Evolutionary conservation across 2,329 filamentous ascomycete genomes (phyloP).

Genomic region (Curvularia sp.): DNA sequence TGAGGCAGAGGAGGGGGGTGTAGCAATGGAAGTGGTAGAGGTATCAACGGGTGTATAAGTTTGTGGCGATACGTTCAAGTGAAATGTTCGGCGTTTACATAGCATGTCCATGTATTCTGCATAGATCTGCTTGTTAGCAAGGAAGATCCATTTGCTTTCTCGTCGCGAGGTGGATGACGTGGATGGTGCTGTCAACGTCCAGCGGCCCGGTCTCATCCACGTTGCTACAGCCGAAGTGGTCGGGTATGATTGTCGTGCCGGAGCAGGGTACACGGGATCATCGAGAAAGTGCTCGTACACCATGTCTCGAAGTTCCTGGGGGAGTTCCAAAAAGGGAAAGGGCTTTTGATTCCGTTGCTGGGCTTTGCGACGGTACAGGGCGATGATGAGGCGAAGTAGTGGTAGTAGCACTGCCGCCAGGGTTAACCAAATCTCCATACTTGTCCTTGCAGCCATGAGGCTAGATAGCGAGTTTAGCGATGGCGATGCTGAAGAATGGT

Average conservation of each 20-base stretch:
- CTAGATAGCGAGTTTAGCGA: background rate
- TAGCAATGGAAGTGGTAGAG: background rate
- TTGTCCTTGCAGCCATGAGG: background rate
- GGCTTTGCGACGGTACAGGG: conserved; percentile 30
- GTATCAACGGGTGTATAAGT: conserved; percentile 32
- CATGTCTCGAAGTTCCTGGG: conserved; percentile 44
- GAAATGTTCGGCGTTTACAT: conserved; percentile 41
- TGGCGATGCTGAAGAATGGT: background rate
- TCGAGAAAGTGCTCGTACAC: conserved; percentile 43
- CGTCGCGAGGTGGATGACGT: conserved; percentile 1
- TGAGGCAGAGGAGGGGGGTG: background rate
- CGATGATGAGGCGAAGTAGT: conserved; percentile 17
- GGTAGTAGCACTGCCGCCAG: conserved; percentile 22
- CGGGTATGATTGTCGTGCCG: conserved; percentile 18
- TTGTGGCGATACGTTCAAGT: conserved; percentile 41
- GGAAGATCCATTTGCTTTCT: conserved; percentile 36
- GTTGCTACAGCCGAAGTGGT: conserved; percentile 14
- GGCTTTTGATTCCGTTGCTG: conserved; percentile 25
- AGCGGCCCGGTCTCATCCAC: conserved; percentile 28
- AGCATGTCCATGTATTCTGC: conserved; percentile 46
- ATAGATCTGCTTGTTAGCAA: conserved; percentile 45
- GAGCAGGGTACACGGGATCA: conserved; percentile 39
- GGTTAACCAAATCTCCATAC: conserved; percentile 1
- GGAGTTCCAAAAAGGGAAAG: conserved; percentile 41
- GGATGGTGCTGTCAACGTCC: conserved; percentile 9